These are phyloP conservation scores for Pochonia chlamydosporia DNA, from an alignment of 2,329 filamentous ascomycete species.

Conservation along the genomic window DNA sequence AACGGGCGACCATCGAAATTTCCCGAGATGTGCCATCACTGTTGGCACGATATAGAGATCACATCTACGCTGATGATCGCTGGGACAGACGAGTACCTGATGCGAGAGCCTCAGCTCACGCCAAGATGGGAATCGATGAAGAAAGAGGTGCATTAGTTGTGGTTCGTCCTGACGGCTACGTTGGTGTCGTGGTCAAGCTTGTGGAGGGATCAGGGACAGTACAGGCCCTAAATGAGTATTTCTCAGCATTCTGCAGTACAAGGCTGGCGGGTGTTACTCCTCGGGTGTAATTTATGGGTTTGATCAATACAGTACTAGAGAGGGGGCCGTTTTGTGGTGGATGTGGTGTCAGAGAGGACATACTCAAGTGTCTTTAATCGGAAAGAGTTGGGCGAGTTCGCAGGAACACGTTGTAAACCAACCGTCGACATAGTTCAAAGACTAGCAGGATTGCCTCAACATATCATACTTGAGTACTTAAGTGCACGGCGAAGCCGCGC, in stretches of 20 bases:
- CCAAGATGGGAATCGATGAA: constrained; percentile 76
- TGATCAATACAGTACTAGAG: not conserved
- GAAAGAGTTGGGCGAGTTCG: too few species aligned
- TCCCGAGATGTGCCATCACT: constrained; percentile 61
- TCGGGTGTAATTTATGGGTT: not conserved
- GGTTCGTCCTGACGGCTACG: constrained; percentile 81
- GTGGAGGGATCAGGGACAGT: constrained; percentile 73
- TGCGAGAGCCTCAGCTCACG: constrained; percentile 70
- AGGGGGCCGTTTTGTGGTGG: too few species aligned
- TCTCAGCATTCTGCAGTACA: constrained; percentile 66
- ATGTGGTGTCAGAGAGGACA: too few species aligned
- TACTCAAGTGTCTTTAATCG: too few species aligned
- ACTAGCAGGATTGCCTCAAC: too few species aligned
- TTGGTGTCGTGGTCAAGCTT: constrained; percentile 68
- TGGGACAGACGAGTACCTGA: constrained; percentile 65
- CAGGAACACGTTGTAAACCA: too few species aligned
- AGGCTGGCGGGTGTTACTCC: constrained; percentile 17
- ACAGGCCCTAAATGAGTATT: constrained; percentile 79
- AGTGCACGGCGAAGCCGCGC: too few species aligned
- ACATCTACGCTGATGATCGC: constrained; percentile 82
- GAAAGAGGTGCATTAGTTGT: constrained; percentile 74
- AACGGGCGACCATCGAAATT: constrained; percentile 67
- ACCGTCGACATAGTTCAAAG: too few species aligned
- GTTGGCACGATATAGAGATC: constrained; percentile 70
- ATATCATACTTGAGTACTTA: too few species aligned